Evolutionary conservation across 106 monocot genomes (phyloP), one percentile per base, ranked within the genome.

Genomic region (Dendrobium chrysotoxum): DNA sequence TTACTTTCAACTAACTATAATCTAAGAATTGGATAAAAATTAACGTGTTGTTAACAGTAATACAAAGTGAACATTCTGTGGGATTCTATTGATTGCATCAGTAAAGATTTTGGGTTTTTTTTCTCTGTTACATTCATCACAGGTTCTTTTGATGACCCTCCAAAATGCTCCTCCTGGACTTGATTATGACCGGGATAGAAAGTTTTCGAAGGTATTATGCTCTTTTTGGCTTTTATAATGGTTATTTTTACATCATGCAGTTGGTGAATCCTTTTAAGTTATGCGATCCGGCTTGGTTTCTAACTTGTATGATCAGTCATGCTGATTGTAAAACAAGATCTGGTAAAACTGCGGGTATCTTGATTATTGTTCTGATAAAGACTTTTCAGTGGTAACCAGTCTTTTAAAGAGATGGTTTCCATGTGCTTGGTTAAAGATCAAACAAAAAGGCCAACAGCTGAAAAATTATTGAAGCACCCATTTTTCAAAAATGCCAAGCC

Each of bases 401-500:
- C 93, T 76, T 96, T 93, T 82, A 96, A 94, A 86, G 94, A 96
- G 85, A 96, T 96, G 94, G 93, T 94, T 78, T 92, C 94, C 25
- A 96, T 94, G 96, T 96, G 96, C 86, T 87, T 96, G 89, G 96
- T 93, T 57, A 96, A 96, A 92, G 96, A 96, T 86, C 96, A 87
- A 85, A 86, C 90, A 75, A 96, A 94, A 85, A 96, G 96, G 83
- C 96, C 96, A 88, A 90, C 94, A 65, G 91, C 94, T 75, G 93
- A 94, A 81, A 92, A 92, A 65, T 84, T 96, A n/a, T 82, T 94
- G 71, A 96, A 96, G 72, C 96, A 94, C 76, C 84, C 90, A 15
- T 94, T 96, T 85, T 96, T 96, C 86, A 96, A 90, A 77, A 54
- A 81, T 82, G 93, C 82, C 25, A 96, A 92, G 70, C 81, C 96